Percentiles rank a stretch among this genome's conserved stretches.
Evolutionary conservation across 2,329 filamentous ascomycete species (phyloP).

Genomic region (Calonectria fujianensis): DNA sequence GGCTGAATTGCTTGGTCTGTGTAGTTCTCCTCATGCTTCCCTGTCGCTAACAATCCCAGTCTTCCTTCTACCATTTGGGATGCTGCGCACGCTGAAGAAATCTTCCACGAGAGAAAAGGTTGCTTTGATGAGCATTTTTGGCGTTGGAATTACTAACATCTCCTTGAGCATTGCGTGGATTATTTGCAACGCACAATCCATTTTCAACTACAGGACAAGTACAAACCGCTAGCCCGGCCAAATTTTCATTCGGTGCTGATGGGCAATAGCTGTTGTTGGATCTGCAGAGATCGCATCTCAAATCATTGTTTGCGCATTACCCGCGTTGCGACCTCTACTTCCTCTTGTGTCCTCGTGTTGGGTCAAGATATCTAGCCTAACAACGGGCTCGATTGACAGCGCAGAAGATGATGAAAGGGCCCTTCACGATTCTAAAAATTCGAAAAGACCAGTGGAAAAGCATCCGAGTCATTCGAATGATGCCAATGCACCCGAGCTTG

Average conservation of each 20-base stretch:
- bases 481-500: not conserved
- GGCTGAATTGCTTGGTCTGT: constrained; percentile 12
- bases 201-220: constrained; percentile 3
- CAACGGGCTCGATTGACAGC: not conserved
- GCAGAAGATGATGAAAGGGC: not conserved
- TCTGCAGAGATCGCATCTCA: constrained; percentile 15
- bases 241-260: not conserved
- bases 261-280: not conserved
- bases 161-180: not conserved
- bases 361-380: not conserved
- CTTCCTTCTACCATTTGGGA: constrained; percentile 20
- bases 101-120: constrained; percentile 1
- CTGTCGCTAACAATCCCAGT: not conserved
- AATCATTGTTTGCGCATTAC: constrained; percentile 18
- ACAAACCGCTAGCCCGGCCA: not conserved
- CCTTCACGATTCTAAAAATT: not conserved
- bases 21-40: not conserved
- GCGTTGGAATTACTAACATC: not conserved
- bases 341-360: not conserved
- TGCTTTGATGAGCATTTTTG: not conserved
- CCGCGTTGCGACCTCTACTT: constrained; percentile 5
- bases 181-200: not conserved
- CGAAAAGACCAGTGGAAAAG: not conserved
- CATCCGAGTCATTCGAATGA: not conserved
- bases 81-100: constrained; percentile 7